Evolutionary conservation across 805 yeast species (phyloP), one percentile per base, ranked within the genome.

Genomic region (Torulaspora franciscae): DNA sequence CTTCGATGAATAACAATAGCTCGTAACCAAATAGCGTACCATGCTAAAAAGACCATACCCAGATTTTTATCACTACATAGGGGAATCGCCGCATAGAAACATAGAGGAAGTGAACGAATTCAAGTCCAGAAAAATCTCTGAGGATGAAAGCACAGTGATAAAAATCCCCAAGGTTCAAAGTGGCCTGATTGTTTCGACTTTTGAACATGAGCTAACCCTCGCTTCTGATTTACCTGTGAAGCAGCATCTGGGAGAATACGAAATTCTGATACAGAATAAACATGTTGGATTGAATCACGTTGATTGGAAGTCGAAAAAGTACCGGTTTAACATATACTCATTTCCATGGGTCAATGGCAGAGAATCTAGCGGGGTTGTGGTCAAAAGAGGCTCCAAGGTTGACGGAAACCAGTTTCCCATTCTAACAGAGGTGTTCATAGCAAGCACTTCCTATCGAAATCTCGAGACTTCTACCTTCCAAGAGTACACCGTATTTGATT

Each of bases 341-440:
- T 72, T 73, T 45, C 78, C 78, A 7, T 73, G 78, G 77, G 61
- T 73, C 38, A 73, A 72, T 53, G 78, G 78, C 11, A 58, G 78
- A 29, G 78, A 73, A 51, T 62, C 71, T 36, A 65, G 73, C 19
- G 78, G 78, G 0, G 43, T 61, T 6, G 66, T 73, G 3, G 65
- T 63, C 6, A 58, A 65, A 28, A 43, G 54, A 6, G 75, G 76
- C 3, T 24, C 47, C 3, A 58, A 60, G 27, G 74, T 71, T 6
- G 56, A 53, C 28, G 37, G 24, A 6, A 25, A 26, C 1, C 49
- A 54, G 7, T 55, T 70, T 22, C 45, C 58, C 0, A 30, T 61
- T 9, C 70, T 70, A 6, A 68, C 70, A 32, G 61, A 65, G 35
- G 77, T 73, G 0, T 68, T 74, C 37, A 54, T 73, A 27, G 73